Conservation (phyloP, 164 flowering plant species). For the Kingdonia uniflora region DNA sequence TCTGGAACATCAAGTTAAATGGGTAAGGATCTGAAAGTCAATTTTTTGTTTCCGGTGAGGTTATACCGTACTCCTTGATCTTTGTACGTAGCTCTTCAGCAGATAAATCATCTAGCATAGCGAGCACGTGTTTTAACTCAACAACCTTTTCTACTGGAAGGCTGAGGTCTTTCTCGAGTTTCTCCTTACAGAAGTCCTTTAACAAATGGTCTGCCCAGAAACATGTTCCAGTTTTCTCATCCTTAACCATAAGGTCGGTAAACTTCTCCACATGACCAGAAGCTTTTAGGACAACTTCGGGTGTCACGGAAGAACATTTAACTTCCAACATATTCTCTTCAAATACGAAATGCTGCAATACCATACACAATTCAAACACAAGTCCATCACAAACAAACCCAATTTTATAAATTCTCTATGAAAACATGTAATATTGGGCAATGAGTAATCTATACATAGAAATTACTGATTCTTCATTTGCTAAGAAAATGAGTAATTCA, state of each 20-base stretch:
- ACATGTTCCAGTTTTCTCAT: conserved; percentile 83
- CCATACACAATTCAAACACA: too few relatives aligned
- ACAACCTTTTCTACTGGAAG: conserved; percentile 53
- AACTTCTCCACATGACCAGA: conserved; percentile 97
- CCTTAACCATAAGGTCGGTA: conserved; percentile 95
- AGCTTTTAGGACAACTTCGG: conserved; percentile 77
- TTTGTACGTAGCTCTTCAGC: conserved; percentile 78
- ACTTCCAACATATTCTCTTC: too few relatives aligned
- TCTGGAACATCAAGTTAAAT: conserved; percentile 90
- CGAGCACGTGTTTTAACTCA: conserved; percentile 68
- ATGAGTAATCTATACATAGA: too few relatives aligned
- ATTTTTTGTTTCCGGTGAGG: conserved; percentile 86
- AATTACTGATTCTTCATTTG: too few relatives aligned
- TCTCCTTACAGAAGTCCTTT: conserved; percentile 84
- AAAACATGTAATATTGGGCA: too few relatives aligned
- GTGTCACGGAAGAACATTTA: conserved; percentile 80
- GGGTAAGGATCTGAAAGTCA: conserved; percentile 89
- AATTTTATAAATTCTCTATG: too few relatives aligned
- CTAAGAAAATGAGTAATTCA: too few relatives aligned
- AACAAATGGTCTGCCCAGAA: conserved; percentile 87
- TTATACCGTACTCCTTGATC: conserved; percentile 78
- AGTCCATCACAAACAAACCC: too few relatives aligned
- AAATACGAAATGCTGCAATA: too few relatives aligned
- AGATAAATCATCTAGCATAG: conserved; percentile 72
- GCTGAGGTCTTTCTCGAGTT: conserved; percentile 65